Conservation (phyloP, 164 flowering plant genomes). For the Echeveria elegans region DNA sequence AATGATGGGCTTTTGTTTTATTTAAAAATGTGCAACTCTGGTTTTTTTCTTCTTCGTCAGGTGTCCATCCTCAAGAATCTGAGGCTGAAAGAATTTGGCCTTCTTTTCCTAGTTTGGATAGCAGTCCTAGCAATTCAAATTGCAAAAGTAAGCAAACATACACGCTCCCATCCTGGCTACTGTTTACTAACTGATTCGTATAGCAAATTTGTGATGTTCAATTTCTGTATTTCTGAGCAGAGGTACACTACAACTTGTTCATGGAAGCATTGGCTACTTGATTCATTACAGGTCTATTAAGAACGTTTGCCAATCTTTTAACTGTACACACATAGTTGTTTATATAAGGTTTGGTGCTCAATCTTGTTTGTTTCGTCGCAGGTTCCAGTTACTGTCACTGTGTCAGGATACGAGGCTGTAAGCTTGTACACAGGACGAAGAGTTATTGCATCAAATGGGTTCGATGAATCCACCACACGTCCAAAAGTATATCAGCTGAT, state of each 20-base stretch:
- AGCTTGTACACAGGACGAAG: background rate
- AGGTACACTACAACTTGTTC: conserved; percentile 4
- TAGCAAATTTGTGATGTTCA: background rate
- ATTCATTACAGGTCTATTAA: background rate
- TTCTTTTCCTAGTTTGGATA: background rate
- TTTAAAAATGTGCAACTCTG: too few relatives aligned
- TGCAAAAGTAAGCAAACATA: background rate
- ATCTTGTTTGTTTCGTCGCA: background rate
- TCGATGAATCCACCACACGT: background rate
- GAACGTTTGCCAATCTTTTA: background rate
- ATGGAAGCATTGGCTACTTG: background rate
- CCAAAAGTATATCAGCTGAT: conserved; percentile 18
- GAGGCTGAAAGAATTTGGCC: conserved; percentile 2
- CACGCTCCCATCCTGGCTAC: background rate
- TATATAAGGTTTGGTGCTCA: background rate
- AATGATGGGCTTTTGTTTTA: background rate
- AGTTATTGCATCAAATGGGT: background rate
- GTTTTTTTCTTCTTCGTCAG: background rate
- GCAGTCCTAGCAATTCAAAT: background rate
- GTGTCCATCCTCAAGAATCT: background rate
- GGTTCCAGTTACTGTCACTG: background rate
- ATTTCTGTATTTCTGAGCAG: background rate
- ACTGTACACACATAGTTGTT: background rate
- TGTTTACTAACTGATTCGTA: too few relatives aligned
- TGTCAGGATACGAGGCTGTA: background rate